Base-by-base conservation (phyloP, 768 basidiomycete genomes). In the Lactarius quietus region DNA sequence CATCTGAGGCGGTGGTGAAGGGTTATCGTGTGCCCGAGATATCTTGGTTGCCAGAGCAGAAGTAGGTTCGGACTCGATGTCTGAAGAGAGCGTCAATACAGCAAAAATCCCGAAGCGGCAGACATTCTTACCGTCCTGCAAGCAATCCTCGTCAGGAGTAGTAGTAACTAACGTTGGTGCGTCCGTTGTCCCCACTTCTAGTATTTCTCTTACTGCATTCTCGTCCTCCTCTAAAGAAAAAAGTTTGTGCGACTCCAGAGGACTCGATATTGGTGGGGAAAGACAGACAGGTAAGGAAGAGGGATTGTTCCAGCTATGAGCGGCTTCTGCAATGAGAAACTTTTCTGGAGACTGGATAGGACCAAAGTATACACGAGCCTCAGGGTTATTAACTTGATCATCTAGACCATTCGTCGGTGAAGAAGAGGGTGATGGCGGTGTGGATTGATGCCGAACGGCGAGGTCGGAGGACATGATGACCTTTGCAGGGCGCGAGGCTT, bases 21-120 rank as follows among this genome's bases (percentile, higher is more conserved):
- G 90, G 70, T 92, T 92, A 70, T 85, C 86, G 63, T 84, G 83
- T 59, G 90, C 90, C 57, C 84, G 81, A 53, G 87, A 80, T 54
- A 92, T 83, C 74, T 76, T 85, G 67, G 78, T 83, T 36, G 87
- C 90, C 57, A 92, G 77, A 6, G 81, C 80, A 62, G 88, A 87
- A 2, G 88, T 83, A 10, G 88, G 89, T 72, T 91, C 90, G 84
- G 67, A 17, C 43, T 68, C 66, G 39, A 60, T 52, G 35, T 66
- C 61, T 61, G 35, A 36, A 54, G n/a, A 59, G 43, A 26, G 18
- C 18, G 31, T 62, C n/a, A 58, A 23, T 31, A n/a, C 18, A 29
- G n/a, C n/a, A 6, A 38, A 36, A 23, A 10, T 18, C 14, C 4
- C 41, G 12, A 39, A 57, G 14, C 29, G 43, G 35, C 4, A 18